These are phyloP conservation scores for Ammopiptanthus mongolicus DNA, from an alignment of 306 rosid species.

Conservation along the genomic window DNA sequence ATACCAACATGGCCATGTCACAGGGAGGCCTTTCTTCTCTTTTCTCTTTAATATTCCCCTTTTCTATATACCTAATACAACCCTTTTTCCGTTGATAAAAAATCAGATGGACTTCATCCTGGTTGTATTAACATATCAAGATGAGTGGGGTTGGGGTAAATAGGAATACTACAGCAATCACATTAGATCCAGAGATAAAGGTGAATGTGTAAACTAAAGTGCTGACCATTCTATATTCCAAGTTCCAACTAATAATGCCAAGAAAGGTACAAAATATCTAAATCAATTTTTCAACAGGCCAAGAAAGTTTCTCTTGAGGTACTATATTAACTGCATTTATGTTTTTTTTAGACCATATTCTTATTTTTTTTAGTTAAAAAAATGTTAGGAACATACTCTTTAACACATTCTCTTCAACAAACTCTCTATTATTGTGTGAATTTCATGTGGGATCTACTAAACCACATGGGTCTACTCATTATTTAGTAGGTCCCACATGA, in stretches of 20 bases:
- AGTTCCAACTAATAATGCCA: not conserved
- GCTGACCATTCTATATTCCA: not conserved
- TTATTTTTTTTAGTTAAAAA: no score
- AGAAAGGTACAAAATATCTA: not conserved
- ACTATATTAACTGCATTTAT: not conserved
- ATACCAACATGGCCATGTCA: not conserved
- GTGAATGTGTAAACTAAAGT: not conserved
- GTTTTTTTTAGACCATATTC: not conserved
- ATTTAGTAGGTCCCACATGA: no score
- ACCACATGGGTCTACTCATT: no score
- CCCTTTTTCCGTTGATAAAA: not conserved
- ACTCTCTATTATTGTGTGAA: no score
- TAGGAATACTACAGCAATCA: not conserved
- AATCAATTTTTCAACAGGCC: not conserved
- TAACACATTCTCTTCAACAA: no score
- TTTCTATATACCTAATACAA: not conserved
- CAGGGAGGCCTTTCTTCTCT: not conserved
- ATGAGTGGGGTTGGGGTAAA: not conserved
- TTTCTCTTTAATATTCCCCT: no score
- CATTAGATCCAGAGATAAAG: not conserved
- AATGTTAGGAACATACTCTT: no score
- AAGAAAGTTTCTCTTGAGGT: not conserved
- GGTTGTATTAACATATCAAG: not conserved
- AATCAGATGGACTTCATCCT: not conserved
- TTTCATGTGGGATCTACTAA: no score